Conservation (phyloP, 805 yeast genomes). For the Ogataea sp. region DNA sequence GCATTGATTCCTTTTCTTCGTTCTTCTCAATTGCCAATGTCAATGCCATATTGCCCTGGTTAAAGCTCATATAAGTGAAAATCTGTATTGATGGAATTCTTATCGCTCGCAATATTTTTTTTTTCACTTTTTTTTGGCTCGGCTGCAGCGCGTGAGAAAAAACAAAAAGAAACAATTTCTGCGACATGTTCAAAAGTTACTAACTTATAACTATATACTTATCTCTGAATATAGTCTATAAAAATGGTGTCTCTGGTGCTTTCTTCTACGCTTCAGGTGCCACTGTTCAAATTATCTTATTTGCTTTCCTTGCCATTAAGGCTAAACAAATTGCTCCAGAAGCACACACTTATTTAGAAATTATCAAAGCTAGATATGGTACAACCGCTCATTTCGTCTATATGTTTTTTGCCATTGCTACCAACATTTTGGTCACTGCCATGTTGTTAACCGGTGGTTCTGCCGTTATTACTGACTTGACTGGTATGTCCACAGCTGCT, state of each 20-base stretch:
- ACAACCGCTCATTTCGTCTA: slow-evolving; percentile 59
- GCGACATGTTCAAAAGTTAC: no score
- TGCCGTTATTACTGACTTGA: slow-evolving; percentile 69
- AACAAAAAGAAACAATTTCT: no score
- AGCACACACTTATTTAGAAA: slow-evolving; percentile 87
- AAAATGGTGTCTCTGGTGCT: slow-evolving; percentile 73
- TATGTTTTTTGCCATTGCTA: slow-evolving; percentile 76
- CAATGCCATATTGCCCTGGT: no score
- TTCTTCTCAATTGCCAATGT: no score
- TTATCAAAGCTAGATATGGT: slow-evolving; percentile 77
- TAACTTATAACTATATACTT: no score
- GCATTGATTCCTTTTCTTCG: no score
- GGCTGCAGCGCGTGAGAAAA: no score
- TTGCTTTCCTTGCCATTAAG: slow-evolving; percentile 82
- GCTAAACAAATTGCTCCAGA: slow-evolving; percentile 85
- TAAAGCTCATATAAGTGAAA: no score
- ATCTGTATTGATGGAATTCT: no score
- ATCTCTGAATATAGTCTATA: no score
- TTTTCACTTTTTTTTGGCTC: no score
- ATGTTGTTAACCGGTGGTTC: slow-evolving; percentile 90
- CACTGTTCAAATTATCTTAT: slow-evolving; percentile 76
- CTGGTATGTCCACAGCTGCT: slow-evolving; percentile 75
- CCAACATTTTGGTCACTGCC: slow-evolving; percentile 85
- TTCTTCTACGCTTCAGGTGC: slow-evolving; percentile 90
- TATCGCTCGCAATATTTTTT: no score